Conservation (phyloP, 164 flowering plant species). For the Dillenia turbinata region DNA sequence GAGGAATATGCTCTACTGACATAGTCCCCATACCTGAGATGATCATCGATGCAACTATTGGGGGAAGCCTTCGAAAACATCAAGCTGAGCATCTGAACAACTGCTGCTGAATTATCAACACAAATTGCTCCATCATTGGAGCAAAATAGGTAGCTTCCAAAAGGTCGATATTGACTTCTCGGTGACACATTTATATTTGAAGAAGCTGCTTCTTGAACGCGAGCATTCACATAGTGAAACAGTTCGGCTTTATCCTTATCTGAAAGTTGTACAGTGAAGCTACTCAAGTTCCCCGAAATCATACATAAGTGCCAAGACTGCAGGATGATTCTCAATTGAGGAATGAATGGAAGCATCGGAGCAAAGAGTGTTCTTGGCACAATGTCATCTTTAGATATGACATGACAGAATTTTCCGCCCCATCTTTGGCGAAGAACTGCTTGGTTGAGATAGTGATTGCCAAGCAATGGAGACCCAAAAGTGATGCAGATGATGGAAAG, state of each 20-base stretch:
- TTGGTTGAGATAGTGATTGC: conserved; percentile 50
- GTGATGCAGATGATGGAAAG: conserved; percentile 57
- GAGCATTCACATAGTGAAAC: conserved; percentile 16
- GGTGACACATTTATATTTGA: conserved; percentile 3
- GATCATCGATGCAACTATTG: conserved; percentile 40
- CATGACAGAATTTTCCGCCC: conserved; percentile 62
- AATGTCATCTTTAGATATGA: conserved; percentile 50
- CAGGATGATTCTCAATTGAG: conserved; percentile 21
- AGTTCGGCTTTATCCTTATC: conserved; percentile 22
- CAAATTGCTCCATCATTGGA: conserved; percentile 59
- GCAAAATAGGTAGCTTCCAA: conserved; percentile 63
- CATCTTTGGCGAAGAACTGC: conserved; percentile 50
- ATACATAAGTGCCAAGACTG: conserved; percentile 35
- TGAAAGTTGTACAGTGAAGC: conserved; percentile 8
- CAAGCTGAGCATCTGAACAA: conserved; percentile 48
- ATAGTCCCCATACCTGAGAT: conserved; percentile 51
- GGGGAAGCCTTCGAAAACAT: conserved; percentile 25
- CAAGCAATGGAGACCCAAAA: conserved; percentile 74
- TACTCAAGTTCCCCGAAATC: conserved; percentile 15
- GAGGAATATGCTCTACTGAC: conserved; percentile 23
- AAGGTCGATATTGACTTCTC: conserved; percentile 39
- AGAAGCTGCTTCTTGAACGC: conserved; percentile 10
- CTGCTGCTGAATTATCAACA: conserved; percentile 40
- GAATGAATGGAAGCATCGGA: conserved; percentile 19
- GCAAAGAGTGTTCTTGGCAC: conserved; percentile 63